A percentile compares a stretch with the other conserved stretches of the same genome.
phyloP scores from a whole-genome alignment of 2,329 filamentous ascomycete genomes.

The Phialocephala subalpina region DNA sequence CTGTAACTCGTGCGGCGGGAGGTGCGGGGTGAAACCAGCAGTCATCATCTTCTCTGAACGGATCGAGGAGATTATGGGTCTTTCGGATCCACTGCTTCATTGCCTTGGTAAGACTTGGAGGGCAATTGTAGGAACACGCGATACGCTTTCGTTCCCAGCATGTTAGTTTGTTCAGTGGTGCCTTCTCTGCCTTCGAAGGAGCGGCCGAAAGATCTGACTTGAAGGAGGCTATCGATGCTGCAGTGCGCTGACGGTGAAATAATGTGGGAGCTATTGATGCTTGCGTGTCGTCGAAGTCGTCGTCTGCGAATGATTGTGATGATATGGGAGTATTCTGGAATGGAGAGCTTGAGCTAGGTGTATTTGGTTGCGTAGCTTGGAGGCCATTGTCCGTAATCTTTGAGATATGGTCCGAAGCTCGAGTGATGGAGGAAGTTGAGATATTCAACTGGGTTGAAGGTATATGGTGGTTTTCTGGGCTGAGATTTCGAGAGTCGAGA shows the following conservation, averaged over 20 bases:
- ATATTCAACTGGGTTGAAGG: too few relatives aligned
- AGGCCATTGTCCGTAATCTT: too few relatives aligned
- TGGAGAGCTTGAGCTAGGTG: background rate
- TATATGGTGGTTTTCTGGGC: too few relatives aligned
- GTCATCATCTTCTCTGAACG: constrained; percentile 32
- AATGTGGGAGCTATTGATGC: background rate
- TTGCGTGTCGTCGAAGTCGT: background rate
- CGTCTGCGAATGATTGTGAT: background rate
- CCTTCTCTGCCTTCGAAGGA: background rate
- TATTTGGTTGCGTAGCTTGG: background rate
- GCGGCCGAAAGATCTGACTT: background rate
- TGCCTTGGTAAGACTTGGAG: constrained; percentile 26
- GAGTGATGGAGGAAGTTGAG: too few relatives aligned
- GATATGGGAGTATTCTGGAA: background rate
- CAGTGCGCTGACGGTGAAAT: background rate
- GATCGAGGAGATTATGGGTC: constrained; percentile 31
- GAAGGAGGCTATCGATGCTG: background rate
- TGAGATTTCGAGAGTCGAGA: too few relatives aligned
- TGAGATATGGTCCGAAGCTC: too few relatives aligned
- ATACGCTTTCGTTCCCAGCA: constrained; percentile 32
- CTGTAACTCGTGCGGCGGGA: constrained; percentile 25
- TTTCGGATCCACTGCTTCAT: constrained; percentile 32
- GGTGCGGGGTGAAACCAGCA: constrained; percentile 39
- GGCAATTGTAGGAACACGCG: constrained; percentile 25
- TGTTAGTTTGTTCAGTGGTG: constrained; percentile 22